Conservation (phyloP, 352 stramenopile genomes). For the Pythium sp. region DNA sequence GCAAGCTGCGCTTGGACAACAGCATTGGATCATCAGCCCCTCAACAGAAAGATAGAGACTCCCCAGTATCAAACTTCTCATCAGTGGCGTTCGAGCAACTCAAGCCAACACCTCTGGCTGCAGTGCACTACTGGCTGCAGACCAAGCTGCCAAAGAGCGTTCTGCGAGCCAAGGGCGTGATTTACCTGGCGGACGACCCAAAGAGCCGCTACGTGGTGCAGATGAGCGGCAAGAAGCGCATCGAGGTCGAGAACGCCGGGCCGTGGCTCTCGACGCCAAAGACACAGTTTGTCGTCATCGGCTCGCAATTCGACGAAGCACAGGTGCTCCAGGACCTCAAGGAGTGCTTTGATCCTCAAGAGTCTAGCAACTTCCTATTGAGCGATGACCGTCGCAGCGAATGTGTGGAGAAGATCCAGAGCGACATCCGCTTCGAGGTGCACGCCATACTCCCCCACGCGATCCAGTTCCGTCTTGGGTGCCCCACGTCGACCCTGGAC, state of each 20-base stretch:
- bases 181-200: slow-evolving; percentile 60
- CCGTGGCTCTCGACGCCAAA: slow-evolving; percentile 55
- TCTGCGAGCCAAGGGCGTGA: slow-evolving; percentile 61
- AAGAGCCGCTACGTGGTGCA: slow-evolving; percentile 66
- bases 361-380: neutral
- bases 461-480: slow-evolving; percentile 48
- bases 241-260: slow-evolving; percentile 64
- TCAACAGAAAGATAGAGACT: slow-evolving; percentile 3
- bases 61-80: slow-evolving; percentile 21
- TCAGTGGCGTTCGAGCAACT: slow-evolving; percentile 47
- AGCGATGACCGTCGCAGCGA: slow-evolving; percentile 6
- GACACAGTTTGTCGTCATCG: slow-evolving; percentile 75
- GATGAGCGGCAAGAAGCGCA: slow-evolving; percentile 59
- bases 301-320: slow-evolving; percentile 35
- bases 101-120: slow-evolving; percentile 38
- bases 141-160: slow-evolving; percentile 29
- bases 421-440: slow-evolving; percentile 51
- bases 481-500: slow-evolving; percentile 46
- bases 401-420: slow-evolving; percentile 31
- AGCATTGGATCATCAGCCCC: neutral
- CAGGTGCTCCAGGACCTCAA: slow-evolving; percentile 30
- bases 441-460: slow-evolving; percentile 20
- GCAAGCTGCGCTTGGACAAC: slow-evolving; percentile 35
- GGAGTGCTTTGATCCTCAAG: slow-evolving; percentile 7
- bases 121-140: slow-evolving; percentile 51